Conservation (phyloP, 169 alveolate species). For the Cytauxzoon felis region DNA sequence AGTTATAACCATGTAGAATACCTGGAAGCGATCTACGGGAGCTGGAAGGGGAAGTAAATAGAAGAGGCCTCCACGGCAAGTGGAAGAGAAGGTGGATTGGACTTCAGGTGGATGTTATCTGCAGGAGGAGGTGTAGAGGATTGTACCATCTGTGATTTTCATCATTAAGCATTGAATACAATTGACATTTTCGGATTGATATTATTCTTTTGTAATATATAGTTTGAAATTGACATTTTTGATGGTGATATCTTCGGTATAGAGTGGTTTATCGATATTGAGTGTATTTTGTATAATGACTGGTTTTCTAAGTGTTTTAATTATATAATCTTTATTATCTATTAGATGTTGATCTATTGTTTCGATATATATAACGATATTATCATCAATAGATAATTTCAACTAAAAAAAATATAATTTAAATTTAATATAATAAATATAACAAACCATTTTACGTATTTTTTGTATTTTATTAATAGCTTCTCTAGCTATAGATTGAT, state of each 20-base stretch:
- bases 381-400: constrained; percentile 41
- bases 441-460: constrained; percentile 30
- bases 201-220: constrained; percentile 10
- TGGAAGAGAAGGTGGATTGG: no score
- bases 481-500: constrained; percentile 52
- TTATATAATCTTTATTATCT: no score
- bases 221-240: constrained; percentile 15
- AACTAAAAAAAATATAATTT: constrained; percentile 5
- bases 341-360: constrained; percentile 4
- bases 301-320: constrained; percentile 18
- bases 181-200: background rate
- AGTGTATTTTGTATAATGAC: constrained; percentile 11
- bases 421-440: background rate
- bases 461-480: constrained; percentile 54
- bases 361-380: constrained; percentile 33
- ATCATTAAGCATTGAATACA: no score
- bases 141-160: no score
- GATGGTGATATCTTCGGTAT: constrained; percentile 13
- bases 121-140: no score
- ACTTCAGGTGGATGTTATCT: no score
- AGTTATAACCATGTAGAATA: no score
- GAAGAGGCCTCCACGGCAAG: no score
- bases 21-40: no score
- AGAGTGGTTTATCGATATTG: constrained; percentile 3
- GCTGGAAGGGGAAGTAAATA: no score